Percentiles rank a stretch among this genome's conserved stretches.
Evolutionary conservation across 192 early-diverging fungal species (phyloP).

Genomic region (Endogone sp.): DNA sequence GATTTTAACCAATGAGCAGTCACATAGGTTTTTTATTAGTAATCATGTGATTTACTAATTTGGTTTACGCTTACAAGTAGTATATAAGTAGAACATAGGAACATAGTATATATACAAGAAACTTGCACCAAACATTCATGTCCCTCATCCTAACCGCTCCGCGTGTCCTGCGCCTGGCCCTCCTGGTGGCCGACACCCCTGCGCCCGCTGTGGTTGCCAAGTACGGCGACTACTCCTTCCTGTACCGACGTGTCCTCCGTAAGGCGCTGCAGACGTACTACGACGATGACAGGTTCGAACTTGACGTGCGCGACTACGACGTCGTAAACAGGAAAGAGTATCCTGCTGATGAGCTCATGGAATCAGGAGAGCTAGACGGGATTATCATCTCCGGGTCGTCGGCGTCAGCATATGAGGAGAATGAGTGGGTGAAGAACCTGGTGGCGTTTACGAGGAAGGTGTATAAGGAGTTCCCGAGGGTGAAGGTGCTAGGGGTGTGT

Average conservation of each 20-base stretch:
- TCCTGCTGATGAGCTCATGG: conserved; percentile 24
- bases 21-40: no score
- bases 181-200: conserved; percentile 47
- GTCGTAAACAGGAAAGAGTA: conserved; percentile 38
- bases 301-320: conserved; percentile 29
- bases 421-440: conserved; percentile 62
- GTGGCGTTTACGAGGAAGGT: conserved; percentile 46
- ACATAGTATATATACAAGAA: no score
- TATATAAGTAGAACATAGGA: no score
- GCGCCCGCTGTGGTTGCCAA: conserved; percentile 33
- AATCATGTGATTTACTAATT: no score
- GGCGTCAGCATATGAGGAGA: conserved; percentile 58
- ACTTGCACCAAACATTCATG: no score
- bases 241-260: conserved; percentile 30
- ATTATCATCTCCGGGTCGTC: conserved; percentile 56
- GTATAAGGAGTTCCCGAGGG: conserved; percentile 20
- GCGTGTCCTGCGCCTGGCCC: conserved; percentile 31
- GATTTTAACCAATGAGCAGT: no score
- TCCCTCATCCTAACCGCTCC: conserved; percentile 31
- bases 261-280: conserved; percentile 27
- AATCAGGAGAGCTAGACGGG: conserved; percentile 34
- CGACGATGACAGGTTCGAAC: conserved; percentile 5
- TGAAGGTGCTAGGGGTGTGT: conserved; percentile 67
- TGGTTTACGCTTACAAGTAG: no score
- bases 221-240: conserved; percentile 41